Base-by-base conservation (phyloP, 441 rosid species). In the Omphalea diandra region DNA sequence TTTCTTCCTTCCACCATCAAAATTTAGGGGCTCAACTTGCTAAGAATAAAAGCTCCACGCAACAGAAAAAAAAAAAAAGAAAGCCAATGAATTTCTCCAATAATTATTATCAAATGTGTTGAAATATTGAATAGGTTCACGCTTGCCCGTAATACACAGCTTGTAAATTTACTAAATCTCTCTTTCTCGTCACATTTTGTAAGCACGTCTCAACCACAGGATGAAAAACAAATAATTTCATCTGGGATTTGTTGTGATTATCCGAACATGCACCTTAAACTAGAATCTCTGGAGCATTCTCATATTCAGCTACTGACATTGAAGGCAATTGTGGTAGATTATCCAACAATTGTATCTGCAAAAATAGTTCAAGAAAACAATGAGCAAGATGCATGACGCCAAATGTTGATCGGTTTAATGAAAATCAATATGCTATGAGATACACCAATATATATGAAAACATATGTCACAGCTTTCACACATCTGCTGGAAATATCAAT, bases 281-380 rank as follows among this genome's bases (percentile, higher is more conserved):
- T 50, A 22, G 32, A 67, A 7, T n/a, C 12, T 15, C 7, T 18
- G 20, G 20, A 44, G 31, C 20, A 17, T 10, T 4, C 22, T 55
- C 46, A 53, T 40, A 8, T 46, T 24, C 17, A 55, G 12, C 22
- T 36, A 49, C 31, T 29, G 36, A 36, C 1, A 0, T 18, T 20
- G 20, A 26, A 20, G 26, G 32, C 35, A 10, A 11, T 24, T 22
- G 4, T 32, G 0, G 49, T 33, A 29, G 32, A 7, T 36, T 46
- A 44, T 33, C 24, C 33, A 36, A 71, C 12, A 49, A 20, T 55
- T 24, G 27, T 31, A 58, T 26, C 71, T 67, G 67, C 68, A 54
- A 3, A 36, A 4, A 7, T 27, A 35, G 50, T 60, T 52, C 12
- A 20, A 35, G 38, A 33, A 22, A 32, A 41, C 53, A 18, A 41